phyloP scores from a whole-genome alignment of 2,329 filamentous ascomycete species.

The Malbranchea cinnamomea region DNA sequence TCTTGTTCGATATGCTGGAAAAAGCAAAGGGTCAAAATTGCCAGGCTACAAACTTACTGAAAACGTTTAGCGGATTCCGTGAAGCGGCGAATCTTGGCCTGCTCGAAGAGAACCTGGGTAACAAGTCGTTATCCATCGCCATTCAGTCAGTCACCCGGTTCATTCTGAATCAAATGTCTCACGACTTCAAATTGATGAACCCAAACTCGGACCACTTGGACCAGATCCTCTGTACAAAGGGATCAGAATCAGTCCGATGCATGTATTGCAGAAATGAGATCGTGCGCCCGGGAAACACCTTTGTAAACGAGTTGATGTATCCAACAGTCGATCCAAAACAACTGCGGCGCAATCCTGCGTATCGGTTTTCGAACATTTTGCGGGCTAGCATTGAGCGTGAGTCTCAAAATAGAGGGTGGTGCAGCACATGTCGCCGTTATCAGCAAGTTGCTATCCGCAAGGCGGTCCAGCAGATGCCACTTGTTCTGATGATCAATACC shows the following conservation, averaged over 20 bases:
- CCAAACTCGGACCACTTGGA: constrained; percentile 53
- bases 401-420: constrained; percentile 83
- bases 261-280: constrained; percentile 80
- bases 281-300: constrained; percentile 60
- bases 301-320: constrained; percentile 77
- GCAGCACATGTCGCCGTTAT: constrained; percentile 77
- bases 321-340: constrained; percentile 43
- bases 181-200: constrained; percentile 58
- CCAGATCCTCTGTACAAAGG: constrained; percentile 38
- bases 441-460: constrained; percentile 76
- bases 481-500: constrained; percentile 74
- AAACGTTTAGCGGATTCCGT: constrained; percentile 70
- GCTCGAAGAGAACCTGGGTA: constrained; percentile 67
- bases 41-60: constrained; percentile 88
- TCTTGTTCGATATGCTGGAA: constrained; percentile 93
- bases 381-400: constrained; percentile 85
- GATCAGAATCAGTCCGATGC: constrained; percentile 52
- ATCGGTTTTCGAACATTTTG: constrained; percentile 73
- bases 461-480: constrained; percentile 65
- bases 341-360: constrained; percentile 30
- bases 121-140: constrained; percentile 60
- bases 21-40: constrained; percentile 90
- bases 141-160: constrained; percentile 79
- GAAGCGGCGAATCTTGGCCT: constrained; percentile 65
- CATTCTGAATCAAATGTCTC: constrained; percentile 62